Base-by-base conservation (phyloP, 169 alveolate genomes). In the Miamiensis avidus region DNA sequence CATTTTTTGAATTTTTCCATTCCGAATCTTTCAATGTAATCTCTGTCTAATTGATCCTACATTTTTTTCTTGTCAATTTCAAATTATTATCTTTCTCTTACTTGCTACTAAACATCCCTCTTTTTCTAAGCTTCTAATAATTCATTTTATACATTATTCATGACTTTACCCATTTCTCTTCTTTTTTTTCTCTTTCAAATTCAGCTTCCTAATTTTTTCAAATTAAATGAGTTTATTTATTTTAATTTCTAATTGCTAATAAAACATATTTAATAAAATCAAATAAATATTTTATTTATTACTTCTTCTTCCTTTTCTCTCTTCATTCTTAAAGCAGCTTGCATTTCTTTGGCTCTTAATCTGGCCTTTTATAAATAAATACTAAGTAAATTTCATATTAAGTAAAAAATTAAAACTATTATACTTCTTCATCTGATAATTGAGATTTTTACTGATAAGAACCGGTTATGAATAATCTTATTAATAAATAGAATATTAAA, bases 1-100 rank as follows among this genome's bases (percentile, higher is more conserved):
- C 29, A 26, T 34, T 76, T n/a, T 65, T 75, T 69, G 25, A 83
- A 33, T 28, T 65, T 87, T 65, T 87, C 77, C 79, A 88, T 89
- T 74, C 95, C 93, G 49, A 86, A 86, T 87, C 92, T 88, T 49
- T 84, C 95, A 76, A 83, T 88, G 65, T 83, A 88, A 75, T 89
- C 93, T 76, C 91, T 69, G 29, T 75, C 34, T n/a, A 89, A 74
- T 78, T 86, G 72, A 69, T 91, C 93, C 34, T 81, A 28, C 91
- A 92, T 87, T 73, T 82, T 79, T 75, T 83, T 29, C 77, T 89
- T 84, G 65, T 91, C 92, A 27, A 31, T 75, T 75, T 74, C 32
- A 49, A 84, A 86, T 81, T 92, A 86, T 76, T 88, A 72, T 76
- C 90, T 89, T 77, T 92, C 87, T 83, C 92, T 69, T 64, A 83